Base-by-base conservation (phyloP, 192 early-diverging fungal species). In the Podila clonocystis region DNA sequence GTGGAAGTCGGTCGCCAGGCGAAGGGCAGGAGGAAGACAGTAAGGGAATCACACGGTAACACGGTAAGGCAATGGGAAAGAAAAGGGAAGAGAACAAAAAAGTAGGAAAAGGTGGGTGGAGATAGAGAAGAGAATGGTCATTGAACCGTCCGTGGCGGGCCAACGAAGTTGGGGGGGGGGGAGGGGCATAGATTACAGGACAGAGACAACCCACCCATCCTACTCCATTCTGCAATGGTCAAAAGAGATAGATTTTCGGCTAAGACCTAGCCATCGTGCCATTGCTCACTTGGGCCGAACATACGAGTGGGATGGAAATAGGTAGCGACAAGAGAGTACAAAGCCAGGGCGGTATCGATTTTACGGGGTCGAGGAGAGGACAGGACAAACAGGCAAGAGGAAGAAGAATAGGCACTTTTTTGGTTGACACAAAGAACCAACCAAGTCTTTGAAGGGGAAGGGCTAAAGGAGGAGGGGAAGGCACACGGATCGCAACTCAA, bases 321-420 rank as follows among this genome's bases (percentile, higher is more conserved):
- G 22, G 24, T 24, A 8, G 24, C 12, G n/a, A 55, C 20, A 55
- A 55, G 9, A 55, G 24, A 20, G 9, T 19, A 24, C 20, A 55
- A 55, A 24, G 50, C n/a, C 22, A 55, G 52, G 52, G 52, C 52
- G 22, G 52, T 55, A 55, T 55, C 52, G 26, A 24, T 55, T 52
- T 55, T 55, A 55, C 52, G 52, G 52, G 6, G 52, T 55, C 52
- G 52, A 55, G 52, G 52, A 55, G 52, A 55, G 24, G 24, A 26
- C 33, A 52, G 19, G 50, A 52, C n/a, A 22, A 6, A 20, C 15
- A 19, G n/a, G 52, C 22, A 24, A 55, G 24, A 55, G 1, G 3
- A 52, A 20, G 52, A 55, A 17, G 52, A 26, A 24, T 0, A 55
- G 2, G 24, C 41, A 45, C 13, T 4, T 45, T 15, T 45, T 45